These are phyloP conservation scores for Calonectria ilicicola DNA, from an alignment of 2,329 filamentous ascomycete genomes.

Conservation along the genomic window DNA sequence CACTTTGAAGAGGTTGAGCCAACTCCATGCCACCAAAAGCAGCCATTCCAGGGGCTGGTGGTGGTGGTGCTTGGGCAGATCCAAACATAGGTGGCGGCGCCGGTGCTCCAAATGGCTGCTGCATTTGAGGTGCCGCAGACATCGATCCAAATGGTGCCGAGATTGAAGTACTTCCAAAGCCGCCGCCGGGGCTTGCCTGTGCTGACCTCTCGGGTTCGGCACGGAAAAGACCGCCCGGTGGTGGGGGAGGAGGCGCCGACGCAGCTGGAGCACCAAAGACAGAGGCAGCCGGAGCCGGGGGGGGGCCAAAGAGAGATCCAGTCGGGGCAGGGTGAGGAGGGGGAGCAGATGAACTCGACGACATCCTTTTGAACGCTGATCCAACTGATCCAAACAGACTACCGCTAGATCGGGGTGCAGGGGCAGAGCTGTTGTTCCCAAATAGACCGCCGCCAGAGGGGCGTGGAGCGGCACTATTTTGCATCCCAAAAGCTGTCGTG, in stretches of 20 bases:
- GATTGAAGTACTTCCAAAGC: background rate
- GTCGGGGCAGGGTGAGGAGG: background rate
- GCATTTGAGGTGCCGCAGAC: background rate
- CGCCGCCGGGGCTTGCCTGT: background rate
- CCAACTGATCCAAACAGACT: background rate
- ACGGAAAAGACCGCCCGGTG: background rate
- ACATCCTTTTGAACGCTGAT: background rate
- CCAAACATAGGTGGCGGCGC: background rate
- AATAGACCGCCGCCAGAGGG: too few relatives aligned
- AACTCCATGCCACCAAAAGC: background rate
- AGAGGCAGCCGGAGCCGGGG: background rate
- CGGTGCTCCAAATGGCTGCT: too few relatives aligned
- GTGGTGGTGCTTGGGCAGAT: background rate
- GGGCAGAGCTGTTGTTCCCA: background rate
- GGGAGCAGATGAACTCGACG: background rate
- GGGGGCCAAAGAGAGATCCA: too few relatives aligned
- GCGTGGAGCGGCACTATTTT: background rate
- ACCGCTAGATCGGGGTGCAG: background rate
- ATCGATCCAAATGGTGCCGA: too few relatives aligned
- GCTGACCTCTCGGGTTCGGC: background rate
- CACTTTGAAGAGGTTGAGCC: too few relatives aligned
- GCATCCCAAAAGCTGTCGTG: background rate
- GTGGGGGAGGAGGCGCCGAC: background rate
- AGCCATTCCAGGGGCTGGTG: background rate
- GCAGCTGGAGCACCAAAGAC: background rate